Base-by-base conservation (phyloP, 164 flowering plant species). In the Aristolochia californica region DNA sequence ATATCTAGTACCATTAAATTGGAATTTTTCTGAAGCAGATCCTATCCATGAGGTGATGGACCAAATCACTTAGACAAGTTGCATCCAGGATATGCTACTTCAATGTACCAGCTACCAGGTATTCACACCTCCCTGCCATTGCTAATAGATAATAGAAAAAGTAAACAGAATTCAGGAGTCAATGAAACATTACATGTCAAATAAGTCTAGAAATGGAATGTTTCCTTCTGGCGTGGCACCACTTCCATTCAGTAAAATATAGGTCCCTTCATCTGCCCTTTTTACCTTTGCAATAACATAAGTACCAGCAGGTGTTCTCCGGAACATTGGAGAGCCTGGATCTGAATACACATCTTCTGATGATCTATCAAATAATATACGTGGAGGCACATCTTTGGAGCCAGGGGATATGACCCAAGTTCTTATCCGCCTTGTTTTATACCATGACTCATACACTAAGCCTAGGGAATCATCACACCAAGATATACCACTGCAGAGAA, bases 211-310 rank as follows among this genome's bases (percentile, higher is more conserved):
- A 61, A 93, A 93, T 16, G 99, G 99, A 52, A 89, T 78, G 70
- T 89, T 87, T 60, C 99, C 99, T 64, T 84, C 80, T 38, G 97
- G 97, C 61, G 99, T 87, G 66, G 99, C 99, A 69, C 99, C 99
- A 65, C 69, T 85, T 66, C 99, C 99, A 72, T 89, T 93, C 57
- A 93, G 68, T 68, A 93, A 63, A 55, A 87, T 11, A 58, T 70
- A 89, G 43, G 84, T 83, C 56, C 78, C 72, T 59, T 74, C 83
- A 72, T 85, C 84, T 56, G 78, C 83, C 74, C 85, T 89, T 70
- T 74, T 85, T 48, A 84, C 50, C 68, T 80, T 93, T 51, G 99
- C 99, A 72, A 93, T 83, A 58, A 84, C 81, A 66, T 89, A 87
- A 55, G 91, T 87, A 57, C 95, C 99, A 63, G 70, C 66, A 58